Base-by-base conservation (phyloP, 163 green algal species). In the Scenedesmus sp. region DNA sequence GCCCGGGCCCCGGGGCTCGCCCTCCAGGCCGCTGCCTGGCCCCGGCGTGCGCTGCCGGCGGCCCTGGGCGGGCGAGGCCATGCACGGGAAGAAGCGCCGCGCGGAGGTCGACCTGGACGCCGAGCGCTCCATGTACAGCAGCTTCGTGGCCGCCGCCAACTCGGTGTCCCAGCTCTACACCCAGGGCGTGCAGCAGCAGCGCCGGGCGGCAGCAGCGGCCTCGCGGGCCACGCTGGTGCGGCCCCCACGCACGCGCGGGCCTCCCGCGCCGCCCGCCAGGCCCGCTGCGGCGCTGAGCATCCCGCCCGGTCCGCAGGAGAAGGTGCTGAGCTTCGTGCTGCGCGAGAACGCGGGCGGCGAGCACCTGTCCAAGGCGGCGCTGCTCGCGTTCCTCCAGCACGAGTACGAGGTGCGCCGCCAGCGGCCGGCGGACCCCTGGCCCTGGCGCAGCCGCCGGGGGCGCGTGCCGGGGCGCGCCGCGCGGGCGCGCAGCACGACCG, bases 321-420 rank as follows among this genome's bases (percentile, higher is more conserved):
- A 83, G 15, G 77, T 91, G 2, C 24, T 89, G 14, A 39, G 47
- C 10, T 88, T 86, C 33, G 44, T 89, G 28, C 31, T 91, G 20
- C 51, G 76, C 4, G 78, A 89, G 50, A 76, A 83, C 54, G 67
- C 36, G 6, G 63, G 64, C 31, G 58, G 42, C 7, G 86, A 91
- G 26, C 29, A 60, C 33, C 50, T 91, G 0, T 78, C 82, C 17
- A 89, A 89, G 48, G 64, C 82, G 14, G 77, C 79, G 15, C 56
- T 91, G 42, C 22, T 91, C 7, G 73, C 86, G 29, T 89, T 87
- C 51, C 60, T 91, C 50, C 86, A 89, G 44, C 82, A 88, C 20
- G 86, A 91, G 57, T 89, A 91, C 28, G 86, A 91, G 86, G 86
- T 91, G 53, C 34, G 81, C n/a, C n/a, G n/a, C n/a, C n/a, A n/a